phyloP scores from a whole-genome alignment of 805 yeast genomes.

The Candida oleophila region DNA sequence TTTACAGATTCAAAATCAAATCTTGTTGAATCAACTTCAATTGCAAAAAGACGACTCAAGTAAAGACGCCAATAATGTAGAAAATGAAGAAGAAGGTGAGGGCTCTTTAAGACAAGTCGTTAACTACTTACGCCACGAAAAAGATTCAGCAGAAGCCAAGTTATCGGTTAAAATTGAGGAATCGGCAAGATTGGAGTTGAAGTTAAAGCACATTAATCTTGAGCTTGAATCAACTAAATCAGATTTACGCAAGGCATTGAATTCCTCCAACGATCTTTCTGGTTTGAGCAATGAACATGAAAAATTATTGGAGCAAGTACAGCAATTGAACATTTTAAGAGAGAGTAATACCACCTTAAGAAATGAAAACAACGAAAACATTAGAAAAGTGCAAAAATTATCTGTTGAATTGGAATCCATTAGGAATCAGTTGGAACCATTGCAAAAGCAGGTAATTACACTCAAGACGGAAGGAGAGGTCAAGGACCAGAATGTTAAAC shows the following conservation, averaged over 20 bases:
- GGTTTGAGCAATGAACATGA: constrained; percentile 42
- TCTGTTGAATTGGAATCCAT: constrained; percentile 36
- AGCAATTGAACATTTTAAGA: constrained; percentile 60
- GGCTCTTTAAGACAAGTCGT: constrained; percentile 47
- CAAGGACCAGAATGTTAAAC: constrained; percentile 47
- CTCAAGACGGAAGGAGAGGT: constrained; percentile 42
- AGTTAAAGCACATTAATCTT: constrained; percentile 23
- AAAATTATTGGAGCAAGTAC: constrained; percentile 50
- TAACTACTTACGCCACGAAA: constrained; percentile 66
- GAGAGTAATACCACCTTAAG: constrained; percentile 70
- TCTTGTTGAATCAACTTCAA: constrained; percentile 70
- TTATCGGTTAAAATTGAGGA: constrained; percentile 44
- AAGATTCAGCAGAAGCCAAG: constrained; percentile 66
- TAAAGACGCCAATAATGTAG: constrained; percentile 9
- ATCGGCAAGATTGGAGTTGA: constrained; percentile 44
- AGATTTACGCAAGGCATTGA: constrained; percentile 38
- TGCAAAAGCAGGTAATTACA: constrained; percentile 37
- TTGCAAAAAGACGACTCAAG: constrained; percentile 13
- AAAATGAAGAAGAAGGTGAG: constrained; percentile 10
- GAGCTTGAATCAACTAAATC: constrained; percentile 54
- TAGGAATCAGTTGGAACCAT: constrained; percentile 40
- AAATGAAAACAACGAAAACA: constrained; percentile 38
- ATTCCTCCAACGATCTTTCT: constrained; percentile 19
- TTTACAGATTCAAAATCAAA: constrained; percentile 62
- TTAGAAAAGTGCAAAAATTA: constrained; percentile 28